Evolutionary conservation across 139 green algal genomes (phyloP).

Genomic region (Axilococcus clingmanii): DNA sequence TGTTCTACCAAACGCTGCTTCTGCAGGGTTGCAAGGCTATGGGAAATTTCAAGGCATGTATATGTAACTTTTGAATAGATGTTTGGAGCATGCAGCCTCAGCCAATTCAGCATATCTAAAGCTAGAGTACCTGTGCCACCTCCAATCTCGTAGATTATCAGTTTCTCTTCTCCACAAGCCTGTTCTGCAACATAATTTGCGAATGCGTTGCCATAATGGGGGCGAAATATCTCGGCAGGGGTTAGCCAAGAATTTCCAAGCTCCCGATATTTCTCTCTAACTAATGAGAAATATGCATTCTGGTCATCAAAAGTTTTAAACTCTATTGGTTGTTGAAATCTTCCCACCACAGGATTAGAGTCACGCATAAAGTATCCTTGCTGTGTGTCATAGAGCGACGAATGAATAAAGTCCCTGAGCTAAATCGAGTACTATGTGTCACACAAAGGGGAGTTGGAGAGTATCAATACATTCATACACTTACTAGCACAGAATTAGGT

Average conservation of each 20-base stretch:
- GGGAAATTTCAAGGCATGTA: constrained; percentile 58
- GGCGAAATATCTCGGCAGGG: constrained; percentile 71
- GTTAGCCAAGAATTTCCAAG: constrained; percentile 57
- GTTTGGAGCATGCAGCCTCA: constrained; percentile 29
- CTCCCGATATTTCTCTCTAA: constrained; percentile 15
- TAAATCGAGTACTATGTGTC: too few relatives aligned
- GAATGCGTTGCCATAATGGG: constrained; percentile 55
- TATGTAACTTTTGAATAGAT: constrained; percentile 54
- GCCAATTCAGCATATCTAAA: constrained; percentile 56
- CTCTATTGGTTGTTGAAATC: constrained; percentile 11
- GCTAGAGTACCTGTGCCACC: constrained; percentile 73
- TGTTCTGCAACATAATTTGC: constrained; percentile 31
- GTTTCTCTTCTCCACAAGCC: constrained; percentile 6
- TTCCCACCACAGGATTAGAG: constrained; percentile 16
- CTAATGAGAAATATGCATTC: constrained; percentile 11
- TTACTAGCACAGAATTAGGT: too few relatives aligned
- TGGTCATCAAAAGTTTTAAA: constrained; percentile 13
- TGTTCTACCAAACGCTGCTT: constrained; percentile 28
- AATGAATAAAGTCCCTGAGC: constrained; percentile 61
- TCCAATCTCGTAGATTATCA: constrained; percentile 71
- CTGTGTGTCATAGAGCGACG: constrained; percentile 48
- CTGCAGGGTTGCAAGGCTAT: constrained; percentile 45
- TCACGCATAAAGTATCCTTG: constrained; percentile 26
- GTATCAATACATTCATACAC: too few relatives aligned
- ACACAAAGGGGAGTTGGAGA: too few relatives aligned